These are phyloP conservation scores for Sporothrix schenckii DNA, from an alignment of 2,329 filamentous ascomycete genomes.

Conservation along the genomic window DNA sequence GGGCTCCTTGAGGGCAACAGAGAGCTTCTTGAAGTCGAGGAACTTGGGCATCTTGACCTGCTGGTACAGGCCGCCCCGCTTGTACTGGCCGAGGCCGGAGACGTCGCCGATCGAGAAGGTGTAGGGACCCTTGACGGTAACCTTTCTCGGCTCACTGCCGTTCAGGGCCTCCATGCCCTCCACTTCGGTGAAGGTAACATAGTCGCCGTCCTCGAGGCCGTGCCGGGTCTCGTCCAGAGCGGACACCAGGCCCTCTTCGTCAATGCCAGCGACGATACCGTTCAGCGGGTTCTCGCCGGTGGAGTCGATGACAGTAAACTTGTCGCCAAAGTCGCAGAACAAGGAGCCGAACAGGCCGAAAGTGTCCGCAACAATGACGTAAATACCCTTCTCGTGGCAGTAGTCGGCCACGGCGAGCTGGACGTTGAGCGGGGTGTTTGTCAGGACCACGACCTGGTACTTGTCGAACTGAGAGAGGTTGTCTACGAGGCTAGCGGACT, in stretches of 20 bases:
- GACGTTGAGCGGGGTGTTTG: slow-evolving; percentile 75
- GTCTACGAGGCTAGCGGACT: slow-evolving; percentile 67
- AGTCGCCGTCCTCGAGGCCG: slow-evolving; percentile 94
- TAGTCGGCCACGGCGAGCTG: slow-evolving; percentile 88
- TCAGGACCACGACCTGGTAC: slow-evolving; percentile 92
- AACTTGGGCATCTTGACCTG: slow-evolving; percentile 99
- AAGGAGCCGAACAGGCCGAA: slow-evolving; percentile 94
- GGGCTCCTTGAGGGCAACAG: slow-evolving; percentile 77
- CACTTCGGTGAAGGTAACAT: slow-evolving; percentile 90
- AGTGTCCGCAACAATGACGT: slow-evolving; percentile 82
- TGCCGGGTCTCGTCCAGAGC: slow-evolving; percentile 93
- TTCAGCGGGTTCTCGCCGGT: slow-evolving; percentile 85
- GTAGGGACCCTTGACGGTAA: slow-evolving; percentile 93
- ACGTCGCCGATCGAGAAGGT: slow-evolving; percentile 97
- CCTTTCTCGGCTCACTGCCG: slow-evolving; percentile 78
- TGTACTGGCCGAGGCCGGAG: slow-evolving; percentile 80
- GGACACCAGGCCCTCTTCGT: slow-evolving; percentile 87
- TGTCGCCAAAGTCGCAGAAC: slow-evolving; percentile 95
- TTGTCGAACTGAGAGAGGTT: slow-evolving; percentile 82
- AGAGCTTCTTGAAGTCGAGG: slow-evolving; percentile 82
- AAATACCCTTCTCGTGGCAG: slow-evolving; percentile 92
- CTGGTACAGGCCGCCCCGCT: slow-evolving; percentile 84
- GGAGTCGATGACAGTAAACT: slow-evolving; percentile 86
- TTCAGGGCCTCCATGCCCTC: slow-evolving; percentile 92
- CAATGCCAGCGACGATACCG: slow-evolving; percentile 88